These are phyloP conservation scores for Inga laurina DNA, from an alignment of 306 rosid genomes.

Conservation along the genomic window DNA sequence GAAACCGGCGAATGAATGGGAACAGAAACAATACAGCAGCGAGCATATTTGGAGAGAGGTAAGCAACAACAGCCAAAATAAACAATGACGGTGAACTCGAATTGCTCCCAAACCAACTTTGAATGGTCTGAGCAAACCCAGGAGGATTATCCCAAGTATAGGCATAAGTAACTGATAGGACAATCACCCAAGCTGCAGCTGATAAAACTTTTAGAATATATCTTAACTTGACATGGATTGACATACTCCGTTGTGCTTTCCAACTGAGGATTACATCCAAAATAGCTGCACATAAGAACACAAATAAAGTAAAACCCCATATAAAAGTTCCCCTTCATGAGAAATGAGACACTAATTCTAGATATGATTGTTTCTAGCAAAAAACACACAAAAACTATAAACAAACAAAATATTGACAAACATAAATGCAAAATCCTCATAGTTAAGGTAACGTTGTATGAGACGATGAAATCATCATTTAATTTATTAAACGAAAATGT, in stretches of 20 bases:
- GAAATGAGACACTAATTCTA: not conserved
- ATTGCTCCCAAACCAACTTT: conserved; percentile 82
- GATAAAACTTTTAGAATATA: conserved; percentile 86
- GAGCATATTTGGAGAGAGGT: conserved; percentile 88
- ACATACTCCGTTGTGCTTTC: conserved; percentile 87
- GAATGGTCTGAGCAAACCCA: conserved; percentile 91
- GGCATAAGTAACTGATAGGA: conserved; percentile 90
- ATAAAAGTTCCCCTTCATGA: conserved; percentile 25
- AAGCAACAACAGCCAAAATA: conserved; percentile 82
- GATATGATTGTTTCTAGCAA: not conserved
- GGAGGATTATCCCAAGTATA: conserved; percentile 92
- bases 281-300: conserved; percentile 64
- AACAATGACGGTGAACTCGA: conserved; percentile 73
- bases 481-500: not conserved
- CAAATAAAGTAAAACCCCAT: conserved; percentile 7
- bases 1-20: conserved; percentile 87
- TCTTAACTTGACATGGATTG: conserved; percentile 79
- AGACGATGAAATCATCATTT: not conserved
- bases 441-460: not conserved
- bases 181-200: conserved; percentile 92
- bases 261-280: conserved; percentile 94
- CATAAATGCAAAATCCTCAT: conserved; percentile 1
- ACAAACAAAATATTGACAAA: not conserved
- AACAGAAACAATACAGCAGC: conserved; percentile 78
- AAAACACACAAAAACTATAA: not conserved